Evolutionary conservation across 2,329 filamentous ascomycete genomes (phyloP).

Genomic region (Aspergillus proliferans): DNA sequence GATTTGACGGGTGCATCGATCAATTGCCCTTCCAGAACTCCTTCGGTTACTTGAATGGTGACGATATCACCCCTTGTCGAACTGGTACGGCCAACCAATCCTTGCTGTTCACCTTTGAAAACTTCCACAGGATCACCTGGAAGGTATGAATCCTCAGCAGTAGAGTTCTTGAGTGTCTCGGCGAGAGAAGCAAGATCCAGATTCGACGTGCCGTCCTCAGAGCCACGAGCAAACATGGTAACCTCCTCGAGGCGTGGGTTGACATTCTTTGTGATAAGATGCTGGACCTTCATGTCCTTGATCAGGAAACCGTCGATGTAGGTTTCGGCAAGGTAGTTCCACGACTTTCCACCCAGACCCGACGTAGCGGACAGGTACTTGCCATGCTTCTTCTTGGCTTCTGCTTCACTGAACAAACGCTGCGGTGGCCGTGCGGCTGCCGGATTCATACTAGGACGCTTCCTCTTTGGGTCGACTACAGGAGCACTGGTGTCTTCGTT

Average conservation of each 20-base stretch:
- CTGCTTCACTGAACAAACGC: slow-evolving; percentile 83
- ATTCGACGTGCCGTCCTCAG: slow-evolving; percentile 88
- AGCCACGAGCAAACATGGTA: slow-evolving; percentile 82
- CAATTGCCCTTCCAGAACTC: slow-evolving; percentile 70
- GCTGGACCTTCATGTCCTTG: slow-evolving; percentile 87
- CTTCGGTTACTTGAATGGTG: slow-evolving; percentile 76
- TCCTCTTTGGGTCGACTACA: slow-evolving; percentile 64
- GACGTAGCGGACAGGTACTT: slow-evolving; percentile 51
- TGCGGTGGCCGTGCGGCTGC: slow-evolving; percentile 71
- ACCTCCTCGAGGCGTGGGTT: slow-evolving; percentile 93
- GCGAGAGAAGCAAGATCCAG: slow-evolving; percentile 87
- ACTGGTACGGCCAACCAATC: slow-evolving; percentile 76
- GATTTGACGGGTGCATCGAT: slow-evolving; percentile 92
- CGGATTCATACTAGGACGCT: slow-evolving; percentile 54
- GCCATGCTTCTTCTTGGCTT: slow-evolving; percentile 82
- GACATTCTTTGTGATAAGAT: slow-evolving; percentile 78
- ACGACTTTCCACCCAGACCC: slow-evolving; percentile 59
- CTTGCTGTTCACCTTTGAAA: slow-evolving; percentile 89
- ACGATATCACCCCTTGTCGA: slow-evolving; percentile 90
- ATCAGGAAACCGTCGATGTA: slow-evolving; percentile 91
- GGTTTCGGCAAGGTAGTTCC: slow-evolving; percentile 79
- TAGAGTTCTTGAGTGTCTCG: slow-evolving; percentile 79
- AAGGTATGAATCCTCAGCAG: slow-evolving; percentile 74
- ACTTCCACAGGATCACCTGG: slow-evolving; percentile 96
- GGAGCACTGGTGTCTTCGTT: slow-evolving; percentile 66